Base-by-base conservation (phyloP, 2,329 filamentous ascomycete genomes). In the Tricladium varicosporioides region DNA sequence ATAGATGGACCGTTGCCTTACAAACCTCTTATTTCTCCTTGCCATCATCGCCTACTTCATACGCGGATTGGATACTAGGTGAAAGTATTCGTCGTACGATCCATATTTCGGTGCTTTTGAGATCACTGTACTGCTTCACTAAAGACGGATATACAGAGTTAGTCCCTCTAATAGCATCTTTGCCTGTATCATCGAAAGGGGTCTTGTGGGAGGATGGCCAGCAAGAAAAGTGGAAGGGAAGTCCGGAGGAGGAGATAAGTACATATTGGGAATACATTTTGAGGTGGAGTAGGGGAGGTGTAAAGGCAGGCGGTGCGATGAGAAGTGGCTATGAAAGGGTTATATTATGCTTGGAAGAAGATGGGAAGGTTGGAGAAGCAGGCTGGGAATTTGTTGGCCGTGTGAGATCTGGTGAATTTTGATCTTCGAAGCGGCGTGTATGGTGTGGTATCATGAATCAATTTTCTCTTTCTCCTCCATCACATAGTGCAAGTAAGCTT, bases 11-110 rank as follows among this genome's bases (percentile, higher is more conserved):
- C 27, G 40, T 50, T 31, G 14, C 22, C 18, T 27, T 50, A 4
- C 48, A 50, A 33, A 50, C 48, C 32, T 22, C 48, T 5, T 50
- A 50, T 31, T 50, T 50, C 48, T 14, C 22, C 14, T 18, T 50
- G 15, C 48, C 48, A 40, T 40, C 22, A 33, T 7, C 22, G 8
- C 2, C 48, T 5, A 33, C 15, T 14, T 7, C 48, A 2, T 53
- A 55, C 47, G 19, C 53, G 31, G 52, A 57, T 18, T 74, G 72
- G 71, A 56, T 73, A 5, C 43, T 73, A n/a, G 54, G 65, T 8
- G 72, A 73, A 58, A 70, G 69, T 44, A 65, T 70, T 18, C 60
- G 72, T 15, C 66, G 71, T 1, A 66, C 67, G 1, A 44, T 63
- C 5, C 60, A 65, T 49, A 55, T 63, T 13, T 61, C 63, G 10